Evolutionary conservation across 495 filamentous ascomycete species (phyloP), one percentile per base, ranked within the genome.

Genomic region (Emericellopsis terricola): DNA sequence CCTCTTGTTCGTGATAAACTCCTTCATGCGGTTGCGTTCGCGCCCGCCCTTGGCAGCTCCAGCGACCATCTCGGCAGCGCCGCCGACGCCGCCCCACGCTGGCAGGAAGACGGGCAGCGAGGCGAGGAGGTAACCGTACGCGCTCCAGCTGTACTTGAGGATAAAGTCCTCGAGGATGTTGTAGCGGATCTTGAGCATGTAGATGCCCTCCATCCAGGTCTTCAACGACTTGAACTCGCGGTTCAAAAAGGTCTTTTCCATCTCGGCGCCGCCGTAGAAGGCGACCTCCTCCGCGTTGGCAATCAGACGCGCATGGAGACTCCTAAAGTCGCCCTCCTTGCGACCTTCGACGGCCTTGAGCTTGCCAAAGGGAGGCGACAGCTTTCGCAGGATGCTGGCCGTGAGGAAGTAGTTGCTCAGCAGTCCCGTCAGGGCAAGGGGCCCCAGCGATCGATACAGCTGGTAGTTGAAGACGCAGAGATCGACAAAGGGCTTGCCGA

Each of bases 101-200:
- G 91, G 91, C 8, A 99, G 69, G 64, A 96, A 96, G 30, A 96
- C 73, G 0, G 91, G 91, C 8, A 96, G 58, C 4, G 89, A 91
- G 18, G 86, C 85, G 15, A 96, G 62, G 28, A 96, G 66, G 42
- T 96, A 99, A 15, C 91, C 91, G 49, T 92, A 92, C 0, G 91
- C 89, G 39, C 83, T 93, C 91, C 91, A 99, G 41, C 81, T 80
- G 50, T 99, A 99, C 53, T 99, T 99, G 38, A 99, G 50, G 31
- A 99, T 82, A 46, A 96, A 92, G 48, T 99, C 91, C 56, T 99
- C 91, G 0, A 96, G 73, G 67, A 96, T 99, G 50, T 94, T 96
- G 54, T 99, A 99, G 4, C 82, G 77, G 41, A 96, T 91, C 53
- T 92, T 94, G 47, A 94, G 69, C 44, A 78, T 80, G 55, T 96